Conservation (phyloP, 73 alveolate species). For the Symbiodinium pilosum region DNA sequence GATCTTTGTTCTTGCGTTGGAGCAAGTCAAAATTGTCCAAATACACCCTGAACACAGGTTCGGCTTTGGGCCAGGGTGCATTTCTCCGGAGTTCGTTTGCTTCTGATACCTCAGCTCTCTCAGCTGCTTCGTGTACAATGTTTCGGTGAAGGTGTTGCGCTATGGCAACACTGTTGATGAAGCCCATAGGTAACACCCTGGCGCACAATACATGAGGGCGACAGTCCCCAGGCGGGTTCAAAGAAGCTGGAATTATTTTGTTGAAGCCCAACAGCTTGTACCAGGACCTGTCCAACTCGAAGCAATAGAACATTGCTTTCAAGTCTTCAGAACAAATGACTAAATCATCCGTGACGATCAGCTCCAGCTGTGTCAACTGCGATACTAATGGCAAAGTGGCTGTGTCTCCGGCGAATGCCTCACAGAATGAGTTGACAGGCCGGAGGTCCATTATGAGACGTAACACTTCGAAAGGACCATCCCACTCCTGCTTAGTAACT, state of each 20-base stretch:
- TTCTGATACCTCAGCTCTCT: neutral
- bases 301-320: neutral
- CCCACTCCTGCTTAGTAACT: neutral
- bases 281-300: neutral
- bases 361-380: neutral
- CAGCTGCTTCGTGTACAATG: neutral
- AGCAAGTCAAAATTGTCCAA: constrained; percentile 14
- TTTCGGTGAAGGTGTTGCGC: constrained; percentile 45
- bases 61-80: neutral
- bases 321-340: neutral
- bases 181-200: constrained; percentile 28
- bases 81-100: neutral
- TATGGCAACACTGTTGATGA: neutral
- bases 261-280: neutral
- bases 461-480: neutral
- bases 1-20: neutral
- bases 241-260: neutral
- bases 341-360: neutral
- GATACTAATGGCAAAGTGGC: neutral
- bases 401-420: neutral
- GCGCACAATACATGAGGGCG: neutral
- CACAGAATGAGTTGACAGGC: neutral
- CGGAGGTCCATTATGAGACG: constrained; percentile 1
- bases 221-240: neutral
- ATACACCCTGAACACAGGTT: neutral